Evolutionary conservation across 1,284 basidiomycete genomes (phyloP).

Genomic region (Malassezia globosa): DNA sequence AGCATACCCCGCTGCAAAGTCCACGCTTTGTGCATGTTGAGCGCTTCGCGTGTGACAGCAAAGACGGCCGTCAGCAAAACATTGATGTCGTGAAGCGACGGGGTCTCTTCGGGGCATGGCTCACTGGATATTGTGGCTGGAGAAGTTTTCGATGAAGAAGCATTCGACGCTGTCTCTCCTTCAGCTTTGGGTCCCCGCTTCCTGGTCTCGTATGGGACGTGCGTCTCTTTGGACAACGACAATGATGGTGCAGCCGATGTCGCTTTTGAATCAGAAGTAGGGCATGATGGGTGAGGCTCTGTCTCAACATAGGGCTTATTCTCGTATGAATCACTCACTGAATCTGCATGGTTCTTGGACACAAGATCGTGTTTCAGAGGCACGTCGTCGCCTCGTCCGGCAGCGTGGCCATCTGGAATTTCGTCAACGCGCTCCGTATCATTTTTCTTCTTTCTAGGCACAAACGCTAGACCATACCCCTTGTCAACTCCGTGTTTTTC

Average conservation of each 20-base stretch:
- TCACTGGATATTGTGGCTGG: not conserved
- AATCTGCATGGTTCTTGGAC: not conserved
- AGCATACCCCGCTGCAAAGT: constrained; percentile 45
- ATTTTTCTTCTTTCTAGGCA: too few species aligned
- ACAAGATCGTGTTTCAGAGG: not conserved
- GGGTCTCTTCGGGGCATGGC: not conserved
- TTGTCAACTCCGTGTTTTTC: too few species aligned
- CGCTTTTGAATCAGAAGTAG: not conserved
- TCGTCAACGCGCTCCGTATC: too few species aligned
- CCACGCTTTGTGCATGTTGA: constrained; percentile 45
- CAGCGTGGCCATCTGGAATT: too few species aligned
- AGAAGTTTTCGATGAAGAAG: not conserved
- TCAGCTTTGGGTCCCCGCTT: not conserved
- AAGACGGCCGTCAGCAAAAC: constrained; percentile 44
- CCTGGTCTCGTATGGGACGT: not conserved
- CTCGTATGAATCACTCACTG: not conserved
- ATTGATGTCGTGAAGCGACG: constrained; percentile 35
- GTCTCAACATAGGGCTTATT: not conserved
- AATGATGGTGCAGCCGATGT: not conserved
- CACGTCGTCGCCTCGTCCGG: too few species aligned
- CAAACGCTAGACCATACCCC: too few species aligned
- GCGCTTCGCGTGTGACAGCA: constrained; percentile 45
- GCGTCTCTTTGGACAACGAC: not conserved
- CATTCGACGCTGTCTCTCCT: not conserved
- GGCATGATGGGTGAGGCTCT: not conserved